These are phyloP conservation scores for Colletotrichum orchidophilum DNA, from an alignment of 2,329 filamentous ascomycete genomes.

Conservation along the genomic window DNA sequence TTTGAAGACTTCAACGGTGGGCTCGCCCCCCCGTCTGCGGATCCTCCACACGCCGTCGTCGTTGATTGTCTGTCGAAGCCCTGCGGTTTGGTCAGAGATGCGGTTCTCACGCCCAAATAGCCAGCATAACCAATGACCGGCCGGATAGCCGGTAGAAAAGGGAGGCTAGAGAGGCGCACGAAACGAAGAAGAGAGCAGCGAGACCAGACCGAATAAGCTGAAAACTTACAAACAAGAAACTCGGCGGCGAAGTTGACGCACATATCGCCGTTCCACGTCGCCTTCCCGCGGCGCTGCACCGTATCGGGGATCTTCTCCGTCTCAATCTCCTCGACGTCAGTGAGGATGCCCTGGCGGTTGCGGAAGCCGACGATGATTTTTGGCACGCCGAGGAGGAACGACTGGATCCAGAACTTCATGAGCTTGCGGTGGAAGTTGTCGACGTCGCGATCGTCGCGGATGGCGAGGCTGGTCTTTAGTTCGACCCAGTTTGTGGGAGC, in stretches of 20 bases:
- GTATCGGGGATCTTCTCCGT: conserved; percentile 81
- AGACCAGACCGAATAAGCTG: too few species aligned
- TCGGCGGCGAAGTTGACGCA: conserved; percentile 89
- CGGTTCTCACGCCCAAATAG: neutral
- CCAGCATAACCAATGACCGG: too few species aligned
- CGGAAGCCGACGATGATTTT: conserved; percentile 93
- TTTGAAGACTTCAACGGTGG: conserved; percentile 77
- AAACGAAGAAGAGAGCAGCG: neutral
- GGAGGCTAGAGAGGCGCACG: neutral
- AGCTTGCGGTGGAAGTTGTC: conserved; percentile 88
- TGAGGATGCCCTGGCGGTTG: conserved; percentile 75
- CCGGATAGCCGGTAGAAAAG: neutral
- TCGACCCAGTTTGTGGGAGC: conserved; percentile 91
- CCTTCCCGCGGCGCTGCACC: conserved; percentile 72
- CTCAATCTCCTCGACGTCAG: conserved; percentile 78
- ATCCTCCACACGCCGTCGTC: conserved; percentile 87
- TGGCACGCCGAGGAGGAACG: conserved; percentile 90
- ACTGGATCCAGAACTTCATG: conserved; percentile 96
- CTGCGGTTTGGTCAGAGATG: conserved; percentile 49
- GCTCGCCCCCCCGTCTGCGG: conserved; percentile 68
- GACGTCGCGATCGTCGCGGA: conserved; percentile 73
- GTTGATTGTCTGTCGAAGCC: conserved; percentile 69
- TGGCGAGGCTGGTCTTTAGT: conserved; percentile 86
- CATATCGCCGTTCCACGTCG: conserved; percentile 88
- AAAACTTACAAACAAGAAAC: conserved; percentile 77